Evolutionary conservation across 495 filamentous ascomycete genomes (phyloP), one percentile per base, ranked within the genome.

Genomic region (Achaetomiella virescens): DNA sequence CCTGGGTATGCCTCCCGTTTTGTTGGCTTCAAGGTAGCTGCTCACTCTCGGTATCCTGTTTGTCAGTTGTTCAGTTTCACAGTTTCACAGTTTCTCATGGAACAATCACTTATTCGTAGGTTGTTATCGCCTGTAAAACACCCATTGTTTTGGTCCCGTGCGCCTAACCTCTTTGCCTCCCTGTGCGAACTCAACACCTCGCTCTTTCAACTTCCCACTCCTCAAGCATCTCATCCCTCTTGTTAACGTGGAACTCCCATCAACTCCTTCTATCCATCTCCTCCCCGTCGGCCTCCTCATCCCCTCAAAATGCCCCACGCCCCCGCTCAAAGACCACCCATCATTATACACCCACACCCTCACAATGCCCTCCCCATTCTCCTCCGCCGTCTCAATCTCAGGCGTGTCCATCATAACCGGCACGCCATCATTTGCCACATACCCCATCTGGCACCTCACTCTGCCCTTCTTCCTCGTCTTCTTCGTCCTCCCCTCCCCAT

Each of bases 291-390:
- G 52, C 53, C 48, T 52, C 49, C 45, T 47, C 1, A 62, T 36
- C 46, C 62, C 62, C 48, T 62, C 62, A 29, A 54, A 62, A 43
- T 65, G 62, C 38, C 62, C 62, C 31, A 60, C 46, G 15, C 56
- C 56, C 1, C 59, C 62, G 11, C 41, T 25, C 38, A 57, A 38
- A 45, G 56, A 60, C 10, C 4, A 25, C 25, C 62, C 57, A 21
- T 65, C 59, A 43, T 65, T 65, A 42, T 48, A 65, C 25, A 65
- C 59, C 62, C 62, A 65, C 36, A 65, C 45, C 54, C 62, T 52
- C 54, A 65, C 48, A 10, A 65, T 55, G 8, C 33, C 55, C 37
- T 50, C 52, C 12, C 47, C 62, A 2, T 46, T 45, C 44, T 65
- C 49, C 44, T 65, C 59, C 14, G 21, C 56, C 24, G 36, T 54